Evolutionary conservation across 768 basidiomycete species (phyloP).

Genomic region (Scleroderma bovista): DNA sequence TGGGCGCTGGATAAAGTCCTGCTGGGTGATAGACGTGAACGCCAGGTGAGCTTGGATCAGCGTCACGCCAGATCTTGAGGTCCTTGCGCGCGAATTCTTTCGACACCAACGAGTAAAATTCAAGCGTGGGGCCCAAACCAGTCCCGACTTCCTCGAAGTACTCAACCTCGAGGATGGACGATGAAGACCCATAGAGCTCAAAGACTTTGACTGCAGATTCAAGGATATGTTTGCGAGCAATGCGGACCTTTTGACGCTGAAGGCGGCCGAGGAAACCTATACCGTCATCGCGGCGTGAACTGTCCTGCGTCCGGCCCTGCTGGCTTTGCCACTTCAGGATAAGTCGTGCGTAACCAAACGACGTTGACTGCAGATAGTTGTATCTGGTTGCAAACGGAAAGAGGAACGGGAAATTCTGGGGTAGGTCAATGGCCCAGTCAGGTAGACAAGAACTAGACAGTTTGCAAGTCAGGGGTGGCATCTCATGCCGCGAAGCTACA

Average conservation of each 20-base stretch:
- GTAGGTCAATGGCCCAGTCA: constrained; percentile 95
- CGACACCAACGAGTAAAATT: constrained; percentile 97
- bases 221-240: constrained; percentile 89
- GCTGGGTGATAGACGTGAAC: constrained; percentile 77
- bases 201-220: constrained; percentile 97
- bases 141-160: constrained; percentile 99
- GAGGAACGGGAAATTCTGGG: constrained; percentile 95
- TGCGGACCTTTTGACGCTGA: constrained; percentile 93
- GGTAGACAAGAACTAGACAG: constrained; percentile 80
- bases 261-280: constrained; percentile 90
- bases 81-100: constrained; percentile 89
- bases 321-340: constrained; percentile 95
- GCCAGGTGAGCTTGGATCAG: constrained; percentile 55
- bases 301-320: constrained; percentile 72
- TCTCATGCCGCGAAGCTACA: constrained; percentile 11
- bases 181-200: constrained; percentile 92
- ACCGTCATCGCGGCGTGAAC: constrained; percentile 79
- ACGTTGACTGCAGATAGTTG: constrained; percentile 94
- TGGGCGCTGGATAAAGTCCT: constrained; percentile 87
- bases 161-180: constrained; percentile 93
- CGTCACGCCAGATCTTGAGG: constrained; percentile 89
- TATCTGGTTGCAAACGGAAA: constrained; percentile 99
- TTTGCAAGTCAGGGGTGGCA: constrained; percentile 1
- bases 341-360: constrained; percentile 94
- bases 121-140: constrained; percentile 92